Evolutionary conservation across 2,329 filamentous ascomycete species (phyloP), one percentile per base, ranked within the genome.

Genomic region (Alternaria burnsii): DNA sequence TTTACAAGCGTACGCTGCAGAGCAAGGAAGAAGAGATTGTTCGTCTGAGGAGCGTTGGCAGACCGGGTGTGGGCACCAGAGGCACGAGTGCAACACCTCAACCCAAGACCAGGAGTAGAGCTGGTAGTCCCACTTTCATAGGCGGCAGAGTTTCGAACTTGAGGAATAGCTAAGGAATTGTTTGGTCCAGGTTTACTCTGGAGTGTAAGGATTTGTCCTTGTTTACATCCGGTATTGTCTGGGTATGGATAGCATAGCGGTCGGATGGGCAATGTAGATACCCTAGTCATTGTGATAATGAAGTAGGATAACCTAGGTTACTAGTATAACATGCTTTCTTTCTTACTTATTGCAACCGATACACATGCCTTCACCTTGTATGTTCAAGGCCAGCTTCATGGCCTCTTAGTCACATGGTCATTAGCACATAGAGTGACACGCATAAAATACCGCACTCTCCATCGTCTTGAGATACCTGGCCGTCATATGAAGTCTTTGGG

Each of bases 51-150:
- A 69, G 50, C 32, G 50, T 57, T 26, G 63, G 67, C 2, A 67
- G 71, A 24, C 55, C 65, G 10, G 74, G 71, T 1, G 69, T 72
- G 7, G 71, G 74, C 1, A 78, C 74, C 0, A 56, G 76, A 4
- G 73, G 61, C 7, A 65, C 68, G 18, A 77, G 74, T 57, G 68
- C 67, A 7, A 75, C 74, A 18, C 70, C 75, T 0, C 68, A 71
- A 30, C 73, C 74, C 7, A 71, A 70, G 36, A 62, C 67, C 1
- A 66, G 70, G 10, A 69, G 64, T 30, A 66, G 76, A 38, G 76
- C 73, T 14, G 70, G 62, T 7, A 77, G 75, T 66, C 76, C 75
- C 14, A 60, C 32, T 36, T 28, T 60, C 7, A 30, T 62, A 34
- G 64, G 68, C 3, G 67, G 71, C 20, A 58, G 71, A 6, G 14